Evolutionary conservation across 495 filamentous ascomycete genomes (phyloP), one percentile per base, ranked within the genome.

Genomic region (Penicillium psychrofluorescens): DNA sequence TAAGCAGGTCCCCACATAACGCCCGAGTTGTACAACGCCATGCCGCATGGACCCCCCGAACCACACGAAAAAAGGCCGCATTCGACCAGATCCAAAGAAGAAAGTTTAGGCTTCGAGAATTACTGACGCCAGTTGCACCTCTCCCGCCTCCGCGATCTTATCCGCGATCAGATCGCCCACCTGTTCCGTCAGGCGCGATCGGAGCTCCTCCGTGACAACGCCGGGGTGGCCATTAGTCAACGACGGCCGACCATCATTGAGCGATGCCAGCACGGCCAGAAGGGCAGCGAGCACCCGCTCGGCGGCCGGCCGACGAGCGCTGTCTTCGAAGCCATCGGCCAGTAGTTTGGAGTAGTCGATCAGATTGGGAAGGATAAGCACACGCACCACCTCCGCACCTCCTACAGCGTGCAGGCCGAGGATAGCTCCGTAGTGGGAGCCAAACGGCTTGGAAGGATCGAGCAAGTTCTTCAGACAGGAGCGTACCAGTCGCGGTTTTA

Each of bases 401-500:
- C 88, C 88, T 14, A 91, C 80, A 0, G 78, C 75, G 0, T 78
- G 72, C 9, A 98, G 70, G 4, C 88, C 90, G 33, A 79, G 75
- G 33, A 98, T 76, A 8, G 90, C 87, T 39, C 92, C 92, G 57
- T 88, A 97, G 54, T 92, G 86, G 5, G 88, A 83, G 12, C 81
- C 77, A 5, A 90, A 75, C 0, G 88, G 79, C 55, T 88, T 84
- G 29, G 78, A 74, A 0, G 88, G 86, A 59, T 95, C 89, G 7
- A 98, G 78, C 61, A 95, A 90, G 53, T 80, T 70, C 67, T 95
- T 95, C 4, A 97, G 76, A 59, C 87, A 96, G 0, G 88, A 89
- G 11, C 92, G 79, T 11, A 88, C 86, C n/a, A 98, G 77, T 30
- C 92, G 82, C 0, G 92, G 83, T 41, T 88, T 88, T 12, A 98